A percentile compares a stretch with the other conserved stretches of the same genome.
Conservation (phyloP, 805 yeast genomes). For the Schwanniomyces vanrijiae region DNA sequence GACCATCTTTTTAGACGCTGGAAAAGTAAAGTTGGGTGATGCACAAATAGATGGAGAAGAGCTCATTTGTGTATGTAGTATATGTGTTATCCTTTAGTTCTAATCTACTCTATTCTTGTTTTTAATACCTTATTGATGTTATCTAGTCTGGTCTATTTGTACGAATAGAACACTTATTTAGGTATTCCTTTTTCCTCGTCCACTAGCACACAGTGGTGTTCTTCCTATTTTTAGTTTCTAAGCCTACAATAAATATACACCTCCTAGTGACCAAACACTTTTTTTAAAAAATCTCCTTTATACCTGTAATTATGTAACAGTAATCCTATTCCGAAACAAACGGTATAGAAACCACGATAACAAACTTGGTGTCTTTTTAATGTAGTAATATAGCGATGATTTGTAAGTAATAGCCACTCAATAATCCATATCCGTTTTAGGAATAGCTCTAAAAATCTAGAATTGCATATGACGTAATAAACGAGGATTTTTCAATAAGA, state of each 20-base stretch:
- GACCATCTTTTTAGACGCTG: slow-evolving; percentile 7
- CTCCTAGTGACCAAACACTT: neutral
- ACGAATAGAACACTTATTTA: neutral
- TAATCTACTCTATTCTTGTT: too few species aligned
- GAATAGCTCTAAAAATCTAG: neutral
- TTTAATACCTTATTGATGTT: too few species aligned
- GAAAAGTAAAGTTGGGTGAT: slow-evolving; percentile 22
- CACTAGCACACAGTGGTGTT: neutral
- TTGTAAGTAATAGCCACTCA: neutral
- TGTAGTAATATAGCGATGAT: neutral
- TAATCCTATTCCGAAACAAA: neutral
- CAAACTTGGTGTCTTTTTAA: neutral
- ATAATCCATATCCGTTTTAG: neutral
- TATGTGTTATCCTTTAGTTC: neutral
- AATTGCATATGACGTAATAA: neutral
- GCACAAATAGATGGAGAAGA: slow-evolving; percentile 21
- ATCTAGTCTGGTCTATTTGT: too few species aligned
- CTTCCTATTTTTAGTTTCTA: neutral
- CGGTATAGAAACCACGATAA: neutral
- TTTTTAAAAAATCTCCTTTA: neutral
- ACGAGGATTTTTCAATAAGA: neutral
- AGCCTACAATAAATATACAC: neutral
- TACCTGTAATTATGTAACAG: too few species aligned
- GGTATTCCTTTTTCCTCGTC: neutral
- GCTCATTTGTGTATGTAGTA: slow-evolving; percentile 8